Base-by-base conservation (phyloP, 1,284 basidiomycete species). In the Cryptococcus wingfieldii region DNA sequence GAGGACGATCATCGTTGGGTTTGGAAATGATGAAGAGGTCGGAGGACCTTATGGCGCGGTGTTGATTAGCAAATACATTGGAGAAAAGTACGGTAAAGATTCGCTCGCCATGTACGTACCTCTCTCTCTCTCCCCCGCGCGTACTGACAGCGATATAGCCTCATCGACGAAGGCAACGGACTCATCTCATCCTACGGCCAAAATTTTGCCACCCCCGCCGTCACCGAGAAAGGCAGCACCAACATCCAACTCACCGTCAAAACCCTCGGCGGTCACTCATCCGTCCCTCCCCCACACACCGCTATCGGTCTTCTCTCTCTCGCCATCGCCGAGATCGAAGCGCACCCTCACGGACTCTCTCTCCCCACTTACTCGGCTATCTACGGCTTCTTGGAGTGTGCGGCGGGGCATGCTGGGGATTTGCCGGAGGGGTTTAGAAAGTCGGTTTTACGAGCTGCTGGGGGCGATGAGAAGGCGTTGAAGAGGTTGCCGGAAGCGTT, bases 161-260 rank as follows among this genome's bases (percentile, higher is more conserved):
- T 67, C n/a, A 50, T 67, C 38, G 65, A 67, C 53, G 65, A 67
- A 44, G 65, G 65, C 6, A 50, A 47, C 27, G 63, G 63, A 7
- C 50, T 65, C 34, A 25, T 43, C 3, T 50, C 50, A 9, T 45
- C 50, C 38, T 62, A 58, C 51, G 57, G 55, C 0, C 55, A 42
- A 18, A 58, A 49, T 10, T 62, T 83, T 51, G 82, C 81, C 13
- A 64, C 76, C 0, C 83, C 82, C 1, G 63, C 57, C 18, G 61
- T 65, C 8, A 61, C 59, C 5, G 65, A 66, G 45, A 66, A 66
- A 38, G 65, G 65, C 5, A 51, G 54, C 13, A 38, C 54, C 47
- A 59, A 62, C 46, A 43, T 62, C 38, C 53, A 63, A 38, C 47
- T 67, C 9, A 61, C 57, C 4, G 56, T 66, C 10, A 51, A 57